Conservation (phyloP, 805 yeast genomes). For the Pichia paraexigua region DNA sequence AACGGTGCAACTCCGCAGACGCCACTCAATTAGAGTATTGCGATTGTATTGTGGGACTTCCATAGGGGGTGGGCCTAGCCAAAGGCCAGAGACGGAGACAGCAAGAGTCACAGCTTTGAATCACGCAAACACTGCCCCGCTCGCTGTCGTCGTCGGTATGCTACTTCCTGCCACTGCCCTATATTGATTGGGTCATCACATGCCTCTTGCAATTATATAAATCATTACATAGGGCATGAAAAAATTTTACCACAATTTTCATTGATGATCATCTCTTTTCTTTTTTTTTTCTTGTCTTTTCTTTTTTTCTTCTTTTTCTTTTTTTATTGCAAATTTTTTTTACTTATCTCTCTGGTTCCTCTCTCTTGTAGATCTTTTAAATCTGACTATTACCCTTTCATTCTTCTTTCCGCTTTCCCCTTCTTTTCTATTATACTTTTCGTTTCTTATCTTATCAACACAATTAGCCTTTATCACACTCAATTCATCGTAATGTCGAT, state of each 20-base stretch:
- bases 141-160: no score
- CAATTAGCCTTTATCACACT: conserved; percentile 4
- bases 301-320: background rate
- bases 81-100: no score
- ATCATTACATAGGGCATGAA: no score
- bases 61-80: no score
- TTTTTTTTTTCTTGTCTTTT: background rate
- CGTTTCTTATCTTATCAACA: background rate
- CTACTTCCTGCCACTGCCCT: no score
- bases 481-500: conserved; percentile 7
- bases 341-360: background rate
- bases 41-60: no score
- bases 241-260: background rate
- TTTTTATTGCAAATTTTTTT: background rate
- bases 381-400: background rate
- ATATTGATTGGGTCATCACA: no score
- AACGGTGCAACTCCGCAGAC: background rate
- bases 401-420: conserved; percentile 12
- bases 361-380: background rate
- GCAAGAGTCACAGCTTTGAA: no score
- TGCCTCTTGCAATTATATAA: no score
- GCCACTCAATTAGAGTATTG: background rate
- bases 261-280: background rate
- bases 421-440: background rate
- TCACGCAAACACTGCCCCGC: no score